These are phyloP conservation scores for Pyrenochaeta sp. DNA, from an alignment of 2,329 filamentous ascomycete species.

Conservation along the genomic window DNA sequence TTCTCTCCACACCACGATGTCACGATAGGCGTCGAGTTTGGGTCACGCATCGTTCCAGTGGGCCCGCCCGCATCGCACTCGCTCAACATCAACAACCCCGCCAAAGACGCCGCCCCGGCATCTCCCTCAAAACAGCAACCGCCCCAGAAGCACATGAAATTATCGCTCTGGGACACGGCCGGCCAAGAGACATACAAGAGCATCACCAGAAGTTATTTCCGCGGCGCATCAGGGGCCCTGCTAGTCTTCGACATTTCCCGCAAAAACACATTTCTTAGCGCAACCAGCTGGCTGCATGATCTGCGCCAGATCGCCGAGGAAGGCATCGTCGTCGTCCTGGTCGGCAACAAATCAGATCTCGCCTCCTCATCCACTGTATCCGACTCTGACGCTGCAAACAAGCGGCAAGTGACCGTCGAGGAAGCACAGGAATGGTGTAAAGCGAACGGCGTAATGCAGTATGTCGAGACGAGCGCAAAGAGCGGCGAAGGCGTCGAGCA, in stretches of 20 bases:
- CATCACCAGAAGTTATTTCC: constrained; percentile 92
- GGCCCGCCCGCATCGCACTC: constrained; percentile 77
- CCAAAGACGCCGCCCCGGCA: constrained; percentile 26
- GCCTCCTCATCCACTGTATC: constrained; percentile 57
- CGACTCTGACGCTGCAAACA: constrained; percentile 58
- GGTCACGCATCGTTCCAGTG: constrained; percentile 89
- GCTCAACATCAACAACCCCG: constrained; percentile 62
- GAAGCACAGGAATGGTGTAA: constrained; percentile 92
- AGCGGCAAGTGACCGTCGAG: constrained; percentile 78
- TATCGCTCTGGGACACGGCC: constrained; percentile 93
- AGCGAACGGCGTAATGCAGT: constrained; percentile 84
- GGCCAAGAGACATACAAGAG: constrained; percentile 98
- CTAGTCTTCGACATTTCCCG: constrained; percentile 95
- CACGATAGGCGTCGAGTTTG: constrained; percentile 96
- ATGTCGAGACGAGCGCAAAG: constrained; percentile 96
- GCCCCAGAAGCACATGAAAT: constrained; percentile 82
- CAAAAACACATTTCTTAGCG: constrained; percentile 83
- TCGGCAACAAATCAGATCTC: constrained; percentile 94
- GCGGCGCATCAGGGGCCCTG: constrained; percentile 77
- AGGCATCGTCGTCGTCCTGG: constrained; percentile 90
- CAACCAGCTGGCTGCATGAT: constrained; percentile 92
- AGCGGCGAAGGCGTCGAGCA: constrained; percentile 92
- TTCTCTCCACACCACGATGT: constrained; percentile 96
- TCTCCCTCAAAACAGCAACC: constrained; percentile 42
- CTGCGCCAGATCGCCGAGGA: constrained; percentile 94